Evolutionary conservation across 768 basidiomycete genomes (phyloP).

Genomic region (Trametopsis cervina): DNA sequence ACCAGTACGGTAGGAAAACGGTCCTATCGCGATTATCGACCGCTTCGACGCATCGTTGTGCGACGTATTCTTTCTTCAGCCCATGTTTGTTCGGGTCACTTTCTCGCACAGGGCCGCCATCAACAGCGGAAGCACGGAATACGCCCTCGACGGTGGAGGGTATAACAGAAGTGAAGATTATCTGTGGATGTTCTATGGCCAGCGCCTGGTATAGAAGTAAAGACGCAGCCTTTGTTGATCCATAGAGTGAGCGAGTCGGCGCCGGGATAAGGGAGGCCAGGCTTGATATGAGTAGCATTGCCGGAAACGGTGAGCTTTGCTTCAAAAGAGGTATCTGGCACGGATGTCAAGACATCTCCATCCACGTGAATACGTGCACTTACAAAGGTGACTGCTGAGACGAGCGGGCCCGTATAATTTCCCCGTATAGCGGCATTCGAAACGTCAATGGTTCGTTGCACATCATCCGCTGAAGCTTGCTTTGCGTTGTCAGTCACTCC

Average conservation of each 20-base stretch:
- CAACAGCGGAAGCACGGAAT: slow-evolving; percentile 77
- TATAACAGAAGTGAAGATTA: slow-evolving; percentile 55
- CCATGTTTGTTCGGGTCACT: slow-evolving; percentile 50
- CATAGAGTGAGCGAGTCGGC: slow-evolving; percentile 81
- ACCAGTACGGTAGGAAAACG: slow-evolving; percentile 48
- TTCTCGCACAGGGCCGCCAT: slow-evolving; percentile 38
- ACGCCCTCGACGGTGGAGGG: slow-evolving; percentile 70
- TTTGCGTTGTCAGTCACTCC: slow-evolving; percentile 38
- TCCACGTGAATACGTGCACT: too few relatives aligned
- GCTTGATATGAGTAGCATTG: slow-evolving; percentile 74
- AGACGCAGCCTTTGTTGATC: slow-evolving; percentile 76
- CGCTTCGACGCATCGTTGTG: slow-evolving; percentile 49
- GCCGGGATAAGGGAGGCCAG: slow-evolving; percentile 76
- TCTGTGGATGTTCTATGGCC: slow-evolving; percentile 69
- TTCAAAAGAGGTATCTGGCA: slow-evolving; percentile 70
- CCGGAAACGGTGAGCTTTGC: slow-evolving; percentile 55
- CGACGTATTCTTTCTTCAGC: slow-evolving; percentile 54
- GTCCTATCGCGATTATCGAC: slow-evolving; percentile 50
- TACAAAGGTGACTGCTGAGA: slow-evolving; percentile 69
- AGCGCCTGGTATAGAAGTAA: slow-evolving; percentile 73
- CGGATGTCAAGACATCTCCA: not conserved
- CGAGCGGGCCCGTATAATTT: slow-evolving; percentile 66
- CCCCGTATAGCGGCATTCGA: slow-evolving; percentile 48
- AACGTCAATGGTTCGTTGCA: slow-evolving; percentile 51
- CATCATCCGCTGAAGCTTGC: slow-evolving; percentile 44